Evolutionary conservation across 805 yeast species (phyloP).

Genomic region (Starmerella powellii): DNA sequence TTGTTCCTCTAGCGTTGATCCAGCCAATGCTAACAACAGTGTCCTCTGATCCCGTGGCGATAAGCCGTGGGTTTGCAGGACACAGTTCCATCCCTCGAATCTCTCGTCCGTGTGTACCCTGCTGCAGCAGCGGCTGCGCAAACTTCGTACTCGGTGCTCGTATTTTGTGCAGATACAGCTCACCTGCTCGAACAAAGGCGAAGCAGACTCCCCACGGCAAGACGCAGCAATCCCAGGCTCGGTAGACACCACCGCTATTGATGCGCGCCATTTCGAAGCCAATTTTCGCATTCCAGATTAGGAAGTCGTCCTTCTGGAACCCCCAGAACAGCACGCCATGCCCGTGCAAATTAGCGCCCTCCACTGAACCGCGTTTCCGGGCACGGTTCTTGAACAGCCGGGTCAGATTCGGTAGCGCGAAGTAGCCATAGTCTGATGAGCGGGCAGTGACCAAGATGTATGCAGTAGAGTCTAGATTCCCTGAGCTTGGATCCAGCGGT

Average conservation of each 20-base stretch:
- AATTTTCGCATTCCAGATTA: constrained; percentile 68
- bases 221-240: constrained; percentile 53
- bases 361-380: constrained; percentile 59
- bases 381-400: constrained; percentile 40
- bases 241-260: constrained; percentile 82
- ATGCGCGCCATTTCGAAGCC: constrained; percentile 60
- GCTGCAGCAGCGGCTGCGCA: constrained; percentile 28
- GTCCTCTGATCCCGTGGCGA: constrained; percentile 82
- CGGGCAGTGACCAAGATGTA: constrained; percentile 20
- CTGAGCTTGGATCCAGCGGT: too few relatives aligned
- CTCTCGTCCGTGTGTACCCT: constrained; percentile 88
- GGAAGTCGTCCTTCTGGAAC: constrained; percentile 67
- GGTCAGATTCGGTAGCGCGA: constrained; percentile 1
- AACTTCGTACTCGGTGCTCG: constrained; percentile 11
- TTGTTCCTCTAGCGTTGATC: constrained; percentile 37
- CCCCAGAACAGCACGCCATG: constrained; percentile 58
- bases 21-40: constrained; percentile 59
- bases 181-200: constrained; percentile 17
- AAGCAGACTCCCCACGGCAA: constrained; percentile 32
- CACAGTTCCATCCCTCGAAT: constrained; percentile 61
- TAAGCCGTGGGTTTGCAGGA: constrained; percentile 29
- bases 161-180: constrained; percentile 40
- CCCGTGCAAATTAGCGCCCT: constrained; percentile 43
- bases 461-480: constrained; percentile 6
- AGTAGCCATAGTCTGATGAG: constrained; percentile 22